Conservation (phyloP, 2,329 filamentous ascomycete genomes). For the Tolypocladium ovalisporum region DNA sequence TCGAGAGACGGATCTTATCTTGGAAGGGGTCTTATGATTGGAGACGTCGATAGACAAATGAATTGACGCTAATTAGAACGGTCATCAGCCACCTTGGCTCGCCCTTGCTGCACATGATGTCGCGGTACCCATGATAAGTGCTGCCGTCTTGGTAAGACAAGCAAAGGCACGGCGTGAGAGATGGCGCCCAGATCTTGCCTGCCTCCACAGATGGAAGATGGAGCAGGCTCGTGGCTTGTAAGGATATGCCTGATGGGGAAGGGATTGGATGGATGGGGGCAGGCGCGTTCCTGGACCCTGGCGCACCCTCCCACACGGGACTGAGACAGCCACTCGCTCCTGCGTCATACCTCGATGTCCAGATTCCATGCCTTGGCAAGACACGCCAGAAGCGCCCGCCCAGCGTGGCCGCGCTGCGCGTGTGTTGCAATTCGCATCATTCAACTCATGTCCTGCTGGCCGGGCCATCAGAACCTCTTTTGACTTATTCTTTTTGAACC, state of each 20-base stretch:
- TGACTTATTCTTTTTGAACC: neutral
- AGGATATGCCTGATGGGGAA: neutral
- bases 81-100: too few species aligned
- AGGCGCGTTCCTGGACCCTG: conserved; percentile 4
- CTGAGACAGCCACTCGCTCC: conserved; percentile 4
- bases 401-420: neutral
- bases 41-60: conserved; percentile 11
- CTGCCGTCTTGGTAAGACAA: too few species aligned
- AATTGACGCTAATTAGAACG: neutral
- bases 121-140: too few species aligned
- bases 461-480: conserved; percentile 1
- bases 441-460: conserved; percentile 4
- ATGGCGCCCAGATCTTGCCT: neutral
- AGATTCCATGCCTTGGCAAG: neutral
- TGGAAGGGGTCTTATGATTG: conserved; percentile 9
- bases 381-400: neutral
- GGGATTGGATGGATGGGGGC: neutral
- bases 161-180: too few species aligned
- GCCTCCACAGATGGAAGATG: neutral
- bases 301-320: conserved; percentile 1
- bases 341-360: conserved; percentile 6
- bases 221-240: neutral
- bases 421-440: neutral
- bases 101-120: too few species aligned
- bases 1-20: conserved; percentile 5